Base-by-base conservation (phyloP, 176 grass and related monocot species). In the Oryza glaberrima region DNA sequence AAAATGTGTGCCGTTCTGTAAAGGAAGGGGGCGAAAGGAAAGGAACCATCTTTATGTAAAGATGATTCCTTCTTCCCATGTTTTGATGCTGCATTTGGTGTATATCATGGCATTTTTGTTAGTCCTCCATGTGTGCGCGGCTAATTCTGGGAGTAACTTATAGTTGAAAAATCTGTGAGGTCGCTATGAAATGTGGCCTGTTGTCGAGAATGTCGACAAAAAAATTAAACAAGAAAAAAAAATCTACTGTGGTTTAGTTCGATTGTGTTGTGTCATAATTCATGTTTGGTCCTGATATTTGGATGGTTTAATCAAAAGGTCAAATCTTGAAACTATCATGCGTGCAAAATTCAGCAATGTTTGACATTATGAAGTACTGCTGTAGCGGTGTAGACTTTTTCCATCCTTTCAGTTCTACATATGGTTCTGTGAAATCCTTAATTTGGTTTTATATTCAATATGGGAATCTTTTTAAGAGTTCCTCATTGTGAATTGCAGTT, bases 31-130 rank as follows among this genome's bases (percentile, higher is more conserved):
- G 70, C n/a, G 30, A 83, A 79, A 75, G 74, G 45, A 48, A 47
- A 87, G 70, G 81, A 81, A 30, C 14, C 65, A 77, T 87, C 89
- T 91, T 91, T 87, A 19, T 49, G 49, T 51, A 87, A 87, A 91
- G 89, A 80, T 87, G 76, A 75, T 87, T 70, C 81, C 65, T 91
- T 87, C 12, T 84, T 83, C 76, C 77, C 76, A 65, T 80, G 81
- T 84, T 90, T 91, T 87, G 85, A 76, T 91, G 63, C 85, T 84
- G 81, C 81, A 91, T 84, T 84, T 71, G 64, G 43, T 87, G 81
- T 84, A 81, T 78, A 77, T 80, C 71, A 10, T 66, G 14, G 56
- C 8, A 22, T 65, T 87, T 85, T 87, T 71, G 41, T 65, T 75
- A 65, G 36, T 83, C 69, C 15, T 30, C 25, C 77, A 23, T 19